Base-by-base conservation (phyloP, 768 basidiomycete genomes). In the Pleurotus djamor region DNA sequence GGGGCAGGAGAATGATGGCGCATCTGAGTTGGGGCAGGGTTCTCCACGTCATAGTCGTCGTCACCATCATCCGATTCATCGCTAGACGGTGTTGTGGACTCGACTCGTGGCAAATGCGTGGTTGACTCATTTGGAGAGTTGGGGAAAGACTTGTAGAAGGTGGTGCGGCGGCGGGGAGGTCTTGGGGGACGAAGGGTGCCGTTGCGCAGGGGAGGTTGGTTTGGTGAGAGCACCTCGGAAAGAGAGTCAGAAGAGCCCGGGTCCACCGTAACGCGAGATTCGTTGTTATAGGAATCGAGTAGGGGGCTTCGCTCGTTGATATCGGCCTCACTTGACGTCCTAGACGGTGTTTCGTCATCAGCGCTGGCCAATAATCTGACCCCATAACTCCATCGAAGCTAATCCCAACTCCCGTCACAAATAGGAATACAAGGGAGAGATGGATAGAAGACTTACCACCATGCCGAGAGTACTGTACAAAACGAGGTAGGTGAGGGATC, bases 401-500 rank as follows among this genome's bases (percentile, higher is more conserved):
- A 62, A 12, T 13, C n/a, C n/a, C n/a, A 48, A 48, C 34, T 36
- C 33, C 8, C 43, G 57, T n/a, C 14, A 41, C 34, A 58, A 21
- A 33, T 41, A 8, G 32, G 60, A n/a, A 28, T 58, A 28, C 32
- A 52, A 36, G 36, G 12, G 43, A 41, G 48, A 50, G 45, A 16
- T 36, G n/a, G n/a, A n/a, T n/a, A n/a, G n/a, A 56, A 16, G 34
- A 81, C 89, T 65, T 67, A 94, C 92, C 67, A 98, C 86, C 94
- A 96, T 96, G 47, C 97, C 97, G 35, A 98, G 80, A 0, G 96
- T 97, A 60, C 92, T 94, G 71, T 96, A 96, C 17, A 98, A 79
- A 5, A 97, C 92, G 48, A 96, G 82, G 68, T 96, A 96, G 0
- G 90, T 91, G 58, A 96, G 75, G 0, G 92, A 94, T 6, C 97